Percentiles rank a stretch among this genome's conserved stretches.
These are phyloP conservation scores for Logfia minima DNA, from an alignment of 129 eudicot species.

Conservation along the genomic window DNA sequence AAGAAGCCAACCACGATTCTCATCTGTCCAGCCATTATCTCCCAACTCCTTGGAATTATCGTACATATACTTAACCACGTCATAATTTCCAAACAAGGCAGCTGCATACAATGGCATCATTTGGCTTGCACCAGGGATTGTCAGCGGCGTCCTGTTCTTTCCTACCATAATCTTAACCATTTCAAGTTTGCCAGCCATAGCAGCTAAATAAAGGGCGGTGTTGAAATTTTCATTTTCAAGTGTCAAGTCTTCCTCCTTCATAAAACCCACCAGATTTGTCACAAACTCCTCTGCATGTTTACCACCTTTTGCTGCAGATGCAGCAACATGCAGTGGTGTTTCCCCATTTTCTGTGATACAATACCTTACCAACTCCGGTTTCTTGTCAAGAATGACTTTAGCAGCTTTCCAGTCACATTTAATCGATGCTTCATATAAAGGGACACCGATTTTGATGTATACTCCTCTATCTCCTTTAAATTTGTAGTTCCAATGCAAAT, in stretches of 20 bases:
- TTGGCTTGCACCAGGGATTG: conserved; percentile 18
- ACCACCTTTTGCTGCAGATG: conserved; percentile 33
- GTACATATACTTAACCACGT: conserved; percentile 35
- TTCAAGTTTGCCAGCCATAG: conserved; percentile 30
- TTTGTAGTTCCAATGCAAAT: not conserved
- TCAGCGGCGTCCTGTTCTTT: conserved; percentile 10
- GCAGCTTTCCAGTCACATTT: conserved; percentile 46
- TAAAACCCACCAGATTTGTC: conserved; percentile 24
- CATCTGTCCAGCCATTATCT: conserved; percentile 23
- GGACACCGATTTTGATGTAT: conserved; percentile 26
- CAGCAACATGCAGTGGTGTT: conserved; percentile 53
- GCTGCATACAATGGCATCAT: conserved; percentile 44
- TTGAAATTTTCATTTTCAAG: conserved; percentile 34
- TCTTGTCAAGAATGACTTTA: conserved; percentile 9
- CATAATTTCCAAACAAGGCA: conserved; percentile 36
- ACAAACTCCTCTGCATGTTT: conserved; percentile 33
- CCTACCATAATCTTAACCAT: conserved; percentile 29
- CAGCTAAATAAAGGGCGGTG: conserved; percentile 48
- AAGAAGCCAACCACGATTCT: conserved; percentile 37
- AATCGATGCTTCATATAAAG: conserved; percentile 35
- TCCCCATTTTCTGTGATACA: conserved; percentile 42
- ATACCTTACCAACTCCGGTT: conserved; percentile 3
- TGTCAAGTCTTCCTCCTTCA: conserved; percentile 33
- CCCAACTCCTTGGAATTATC: conserved; percentile 11
- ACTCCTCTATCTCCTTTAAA: conserved; percentile 3